phyloP scores from a whole-genome alignment of 805 yeast species.

The Nakazawaea ernobii region DNA sequence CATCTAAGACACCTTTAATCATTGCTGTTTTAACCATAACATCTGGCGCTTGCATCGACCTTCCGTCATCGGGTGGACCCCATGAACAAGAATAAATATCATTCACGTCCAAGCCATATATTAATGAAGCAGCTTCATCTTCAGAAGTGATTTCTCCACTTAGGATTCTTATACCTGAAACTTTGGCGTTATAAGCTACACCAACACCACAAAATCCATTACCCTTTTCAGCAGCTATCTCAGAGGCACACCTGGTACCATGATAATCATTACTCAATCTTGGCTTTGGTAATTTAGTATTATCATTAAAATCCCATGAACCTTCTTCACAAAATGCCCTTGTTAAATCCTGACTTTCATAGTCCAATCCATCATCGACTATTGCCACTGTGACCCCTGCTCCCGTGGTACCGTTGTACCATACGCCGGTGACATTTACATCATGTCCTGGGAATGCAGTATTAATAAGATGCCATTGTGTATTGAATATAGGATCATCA shows the following conservation, averaged over 20 bases:
- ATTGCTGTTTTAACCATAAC: constrained; percentile 73
- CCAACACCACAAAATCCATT: constrained; percentile 94
- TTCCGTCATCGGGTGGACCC: constrained; percentile 97
- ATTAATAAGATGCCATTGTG: constrained; percentile 93
- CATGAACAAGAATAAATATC: constrained; percentile 96
- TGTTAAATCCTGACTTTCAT: constrained; percentile 65
- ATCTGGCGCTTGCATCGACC: constrained; percentile 80
- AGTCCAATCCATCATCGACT: constrained; percentile 92
- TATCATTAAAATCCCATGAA: constrained; percentile 89
- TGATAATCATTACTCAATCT: constrained; percentile 78
- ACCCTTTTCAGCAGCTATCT: constrained; percentile 78
- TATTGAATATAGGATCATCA: constrained; percentile 72
- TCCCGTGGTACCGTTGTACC: constrained; percentile 82
- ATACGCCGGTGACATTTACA: constrained; percentile 78
- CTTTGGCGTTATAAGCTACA: constrained; percentile 83
- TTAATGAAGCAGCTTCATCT: constrained; percentile 87
- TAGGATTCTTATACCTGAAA: constrained; percentile 85
- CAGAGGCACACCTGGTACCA: constrained; percentile 98
- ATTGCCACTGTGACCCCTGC: constrained; percentile 78
- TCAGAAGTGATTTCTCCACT: constrained; percentile 76
- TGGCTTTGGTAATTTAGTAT: constrained; percentile 73
- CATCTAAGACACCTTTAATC: constrained; percentile 77
- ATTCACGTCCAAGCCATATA: constrained; percentile 73
- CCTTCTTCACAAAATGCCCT: constrained; percentile 71
- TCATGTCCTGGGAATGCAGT: constrained; percentile 71